These are phyloP conservation scores for thale cress (Arabidopsis thaliana) DNA, from an alignment of 345 rosid species.

Conservation along the genomic window DNA sequence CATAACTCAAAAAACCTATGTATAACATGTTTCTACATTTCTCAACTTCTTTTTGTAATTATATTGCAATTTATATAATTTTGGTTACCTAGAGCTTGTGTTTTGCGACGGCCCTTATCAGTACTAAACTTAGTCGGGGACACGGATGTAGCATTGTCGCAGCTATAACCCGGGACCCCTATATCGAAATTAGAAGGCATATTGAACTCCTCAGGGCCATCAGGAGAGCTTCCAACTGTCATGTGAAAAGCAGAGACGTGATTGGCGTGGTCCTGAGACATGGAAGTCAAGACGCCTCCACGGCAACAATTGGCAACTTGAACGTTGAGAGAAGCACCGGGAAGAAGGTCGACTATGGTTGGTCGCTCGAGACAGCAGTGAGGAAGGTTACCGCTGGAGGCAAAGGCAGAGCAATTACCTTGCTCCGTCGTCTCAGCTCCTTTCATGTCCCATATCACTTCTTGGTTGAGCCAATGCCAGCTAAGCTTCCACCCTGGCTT, in stretches of 20 bases:
- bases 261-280: slow-evolving; percentile 59
- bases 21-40: no score
- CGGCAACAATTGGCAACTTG: slow-evolving; percentile 77
- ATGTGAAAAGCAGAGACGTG: slow-evolving; percentile 45
- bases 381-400: slow-evolving; percentile 49
- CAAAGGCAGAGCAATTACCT: slow-evolving; percentile 75
- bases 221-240: slow-evolving; percentile 40
- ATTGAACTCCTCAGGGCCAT: slow-evolving; percentile 15
- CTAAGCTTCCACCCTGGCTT: slow-evolving; percentile 81
- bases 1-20: neutral
- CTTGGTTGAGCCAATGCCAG: slow-evolving; percentile 66
- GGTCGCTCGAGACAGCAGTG: slow-evolving; percentile 75
- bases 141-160: slow-evolving; percentile 52
- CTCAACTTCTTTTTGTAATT: no score
- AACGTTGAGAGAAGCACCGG: slow-evolving; percentile 59
- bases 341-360: slow-evolving; percentile 70
- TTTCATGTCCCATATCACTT: slow-evolving; percentile 73
- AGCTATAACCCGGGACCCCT: slow-evolving; percentile 74
- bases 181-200: slow-evolving; percentile 69
- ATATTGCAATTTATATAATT: neutral
- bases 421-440: slow-evolving; percentile 91
- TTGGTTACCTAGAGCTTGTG: slow-evolving; percentile 67
- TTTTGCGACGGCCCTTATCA: slow-evolving; percentile 73
- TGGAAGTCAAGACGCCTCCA: slow-evolving; percentile 72
- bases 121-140: slow-evolving; percentile 51